phyloP scores from a whole-genome alignment of 495 filamentous ascomycete species.

The Pyrenula massariospora region DNA sequence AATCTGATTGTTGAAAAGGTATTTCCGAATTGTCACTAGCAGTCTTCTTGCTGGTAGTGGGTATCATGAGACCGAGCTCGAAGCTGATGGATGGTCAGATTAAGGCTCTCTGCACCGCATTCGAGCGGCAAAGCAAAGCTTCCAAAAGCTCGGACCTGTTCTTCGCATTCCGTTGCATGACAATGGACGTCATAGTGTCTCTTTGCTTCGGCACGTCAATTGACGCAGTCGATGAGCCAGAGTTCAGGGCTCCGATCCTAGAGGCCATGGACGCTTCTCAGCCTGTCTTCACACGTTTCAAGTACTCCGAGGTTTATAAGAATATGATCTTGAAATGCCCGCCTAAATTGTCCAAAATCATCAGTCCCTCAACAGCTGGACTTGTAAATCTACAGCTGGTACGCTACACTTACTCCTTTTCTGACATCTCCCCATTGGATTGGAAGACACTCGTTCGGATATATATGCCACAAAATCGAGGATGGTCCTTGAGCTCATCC shows the following conservation, averaged over 20 bases:
- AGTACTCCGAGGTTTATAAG: slow-evolving; percentile 18
- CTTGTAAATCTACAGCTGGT: slow-evolving; percentile 15
- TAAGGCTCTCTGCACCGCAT: slow-evolving; percentile 12
- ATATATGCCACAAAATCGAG: neutral
- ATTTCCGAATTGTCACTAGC: neutral
- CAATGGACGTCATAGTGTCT: slow-evolving; percentile 25
- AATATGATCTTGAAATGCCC: slow-evolving; percentile 19
- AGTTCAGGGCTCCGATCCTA: slow-evolving; percentile 20
- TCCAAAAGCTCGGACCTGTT: slow-evolving; percentile 13
- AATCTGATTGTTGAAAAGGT: slow-evolving; percentile 22
- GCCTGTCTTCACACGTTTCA: slow-evolving; percentile 11
- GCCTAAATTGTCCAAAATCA: slow-evolving; percentile 10
- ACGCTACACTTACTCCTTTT: neutral
- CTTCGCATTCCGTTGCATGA: slow-evolving; percentile 21
- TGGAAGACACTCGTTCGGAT: neutral
- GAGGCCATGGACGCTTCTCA: slow-evolving; percentile 14
- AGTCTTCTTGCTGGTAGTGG: neutral
- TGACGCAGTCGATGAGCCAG: slow-evolving; percentile 16
- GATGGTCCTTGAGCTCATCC: neutral
- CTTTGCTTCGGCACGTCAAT: slow-evolving; percentile 23
- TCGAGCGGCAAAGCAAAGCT: slow-evolving; percentile 4
- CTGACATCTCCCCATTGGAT: neutral
- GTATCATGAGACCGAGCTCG: neutral
- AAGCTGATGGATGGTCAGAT: slow-evolving; percentile 3
- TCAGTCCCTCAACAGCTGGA: slow-evolving; percentile 16